Evolutionary conservation across 1,284 basidiomycete genomes (phyloP).

Genomic region (Cutaneotrichosporon sp.): DNA sequence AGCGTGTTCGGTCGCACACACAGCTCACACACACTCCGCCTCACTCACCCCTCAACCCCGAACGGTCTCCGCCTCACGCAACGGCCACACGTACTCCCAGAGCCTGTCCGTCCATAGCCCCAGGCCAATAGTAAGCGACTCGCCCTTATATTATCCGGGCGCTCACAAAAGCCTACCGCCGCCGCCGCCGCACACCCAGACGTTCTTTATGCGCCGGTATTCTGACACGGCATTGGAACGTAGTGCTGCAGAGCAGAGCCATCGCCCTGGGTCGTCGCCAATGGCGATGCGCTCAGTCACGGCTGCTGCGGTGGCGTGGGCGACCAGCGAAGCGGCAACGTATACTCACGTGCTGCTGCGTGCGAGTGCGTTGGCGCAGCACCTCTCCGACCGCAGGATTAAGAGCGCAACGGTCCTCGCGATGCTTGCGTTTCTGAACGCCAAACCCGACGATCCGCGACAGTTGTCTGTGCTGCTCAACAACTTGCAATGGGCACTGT

Average conservation of each 20-base stretch:
- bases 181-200: background rate
- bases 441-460: background rate
- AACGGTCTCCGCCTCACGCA: too few relatives aligned
- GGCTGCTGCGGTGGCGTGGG: background rate
- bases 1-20: background rate
- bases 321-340: background rate
- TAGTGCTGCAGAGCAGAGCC: background rate
- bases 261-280: background rate
- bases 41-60: background rate
- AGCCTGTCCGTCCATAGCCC: background rate
- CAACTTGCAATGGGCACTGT: background rate
- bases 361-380: background rate
- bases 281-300: background rate
- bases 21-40: background rate
- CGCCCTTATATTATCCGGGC: background rate
- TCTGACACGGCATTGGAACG: background rate
- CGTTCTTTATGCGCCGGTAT: background rate
- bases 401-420: background rate
- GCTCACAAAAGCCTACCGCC: background rate
- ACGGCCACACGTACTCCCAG: background rate
- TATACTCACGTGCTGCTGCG: conserved; percentile 3
- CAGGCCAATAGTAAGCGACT: background rate
- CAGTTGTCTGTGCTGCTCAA: background rate
- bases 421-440: background rate
- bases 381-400: background rate